These are phyloP conservation scores for Berberis vulgaris DNA, from an alignment of 164 flowering plant species.

Conservation along the genomic window DNA sequence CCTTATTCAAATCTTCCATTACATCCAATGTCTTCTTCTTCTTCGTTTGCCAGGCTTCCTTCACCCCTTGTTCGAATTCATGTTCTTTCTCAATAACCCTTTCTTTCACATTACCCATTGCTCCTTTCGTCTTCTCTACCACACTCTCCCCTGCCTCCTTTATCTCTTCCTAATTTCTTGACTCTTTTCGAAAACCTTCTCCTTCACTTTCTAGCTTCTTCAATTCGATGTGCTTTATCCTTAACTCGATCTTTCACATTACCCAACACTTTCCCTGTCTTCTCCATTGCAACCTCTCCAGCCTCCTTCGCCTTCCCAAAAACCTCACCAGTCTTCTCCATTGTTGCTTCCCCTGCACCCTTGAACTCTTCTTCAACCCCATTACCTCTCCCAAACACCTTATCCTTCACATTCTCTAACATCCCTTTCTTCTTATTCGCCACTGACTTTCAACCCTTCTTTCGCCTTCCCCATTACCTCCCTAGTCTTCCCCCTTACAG, in stretches of 20 bases:
- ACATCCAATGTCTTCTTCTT: neutral
- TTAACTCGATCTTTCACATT: neutral
- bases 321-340: neutral
- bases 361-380: too few relatives aligned
- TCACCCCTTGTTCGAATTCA: neutral
- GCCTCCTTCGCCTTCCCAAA: neutral
- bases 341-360: neutral
- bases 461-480: neutral
- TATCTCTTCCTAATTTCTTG: slow-evolving; percentile 2
- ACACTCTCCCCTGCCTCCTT: neutral
- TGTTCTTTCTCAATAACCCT: neutral
- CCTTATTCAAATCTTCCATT: neutral
- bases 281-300: too few relatives aligned
- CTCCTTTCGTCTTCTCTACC: neutral
- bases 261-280: neutral
- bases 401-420: too few relatives aligned
- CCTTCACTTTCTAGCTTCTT: neutral
- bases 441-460: neutral
- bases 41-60: neutral
- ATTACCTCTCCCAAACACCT: too few relatives aligned
- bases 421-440: too few relatives aligned
- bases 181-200: neutral
- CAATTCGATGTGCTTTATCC: neutral
- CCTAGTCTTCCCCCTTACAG: neutral
- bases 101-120: neutral